Percentiles rank a stretch among this genome's conserved stretches.
These are phyloP conservation scores for Ustilago sp. DNA, from an alignment of 1,284 basidiomycete genomes.

Conservation along the genomic window DNA sequence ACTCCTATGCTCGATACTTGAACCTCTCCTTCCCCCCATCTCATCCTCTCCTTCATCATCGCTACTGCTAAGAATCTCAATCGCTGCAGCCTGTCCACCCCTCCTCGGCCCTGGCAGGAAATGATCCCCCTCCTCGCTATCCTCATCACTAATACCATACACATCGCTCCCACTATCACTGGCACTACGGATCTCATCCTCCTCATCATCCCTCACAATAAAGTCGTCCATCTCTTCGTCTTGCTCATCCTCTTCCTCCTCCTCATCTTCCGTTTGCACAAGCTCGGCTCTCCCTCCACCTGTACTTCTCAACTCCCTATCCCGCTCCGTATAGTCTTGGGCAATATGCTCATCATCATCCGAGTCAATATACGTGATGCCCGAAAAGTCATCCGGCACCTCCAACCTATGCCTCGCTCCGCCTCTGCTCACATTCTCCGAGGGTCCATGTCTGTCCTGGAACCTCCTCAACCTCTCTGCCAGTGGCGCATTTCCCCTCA, in stretches of 20 bases:
- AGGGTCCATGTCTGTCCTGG: slow-evolving; percentile 22
- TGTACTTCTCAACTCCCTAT: background rate
- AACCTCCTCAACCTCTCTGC: slow-evolving; percentile 19
- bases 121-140: slow-evolving; percentile 32
- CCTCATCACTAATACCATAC: no score
- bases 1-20: slow-evolving; percentile 34
- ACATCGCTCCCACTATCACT: background rate
- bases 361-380: slow-evolving; percentile 5
- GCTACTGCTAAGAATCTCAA: slow-evolving; percentile 43
- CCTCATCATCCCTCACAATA: slow-evolving; percentile 29
- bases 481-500: slow-evolving; percentile 7
- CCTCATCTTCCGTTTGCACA: background rate
- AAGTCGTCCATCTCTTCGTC: slow-evolving; percentile 47
- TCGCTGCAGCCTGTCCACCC: slow-evolving; percentile 12
- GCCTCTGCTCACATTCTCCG: slow-evolving; percentile 15
- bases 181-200: background rate
- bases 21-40: slow-evolving; percentile 7
- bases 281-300: background rate
- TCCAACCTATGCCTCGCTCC: slow-evolving; percentile 12
- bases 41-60: slow-evolving; percentile 10
- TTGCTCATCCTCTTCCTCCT: slow-evolving; percentile 25
- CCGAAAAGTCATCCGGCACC: slow-evolving; percentile 5
- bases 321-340: background rate
- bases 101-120: slow-evolving; percentile 41
- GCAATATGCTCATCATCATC: background rate